These are phyloP conservation scores for Bruguiera gymnorhiza DNA, from an alignment of 345 rosid species.

Conservation along the genomic window DNA sequence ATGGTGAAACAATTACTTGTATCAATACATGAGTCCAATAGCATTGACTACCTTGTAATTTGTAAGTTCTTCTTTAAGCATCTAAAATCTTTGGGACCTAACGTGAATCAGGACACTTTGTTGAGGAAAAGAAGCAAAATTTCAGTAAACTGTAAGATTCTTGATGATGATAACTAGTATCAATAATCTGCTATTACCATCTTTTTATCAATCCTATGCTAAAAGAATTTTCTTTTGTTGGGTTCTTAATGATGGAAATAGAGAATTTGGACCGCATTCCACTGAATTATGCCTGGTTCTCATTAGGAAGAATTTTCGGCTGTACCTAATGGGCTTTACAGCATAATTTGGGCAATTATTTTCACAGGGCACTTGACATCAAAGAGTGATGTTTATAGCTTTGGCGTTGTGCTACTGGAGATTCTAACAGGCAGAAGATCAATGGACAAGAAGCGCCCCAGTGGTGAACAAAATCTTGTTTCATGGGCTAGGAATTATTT, in stretches of 20 bases:
- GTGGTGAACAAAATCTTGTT: slow-evolving; percentile 33
- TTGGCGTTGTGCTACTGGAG: slow-evolving; percentile 32
- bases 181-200: too few species aligned
- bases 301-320: too few species aligned
- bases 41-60: neutral
- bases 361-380: slow-evolving; percentile 33
- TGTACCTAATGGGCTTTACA: too few species aligned
- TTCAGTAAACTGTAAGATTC: neutral
- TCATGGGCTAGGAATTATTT: slow-evolving; percentile 32
- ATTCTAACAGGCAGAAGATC: slow-evolving; percentile 37
- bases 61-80: neutral
- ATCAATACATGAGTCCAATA: too few species aligned
- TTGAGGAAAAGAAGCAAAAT: too few species aligned
- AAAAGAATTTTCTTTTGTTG: too few species aligned
- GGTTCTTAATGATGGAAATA: too few species aligned
- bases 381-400: slow-evolving; percentile 35
- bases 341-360: neutral
- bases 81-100: neutral
- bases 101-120: neutral
- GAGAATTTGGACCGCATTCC: too few species aligned
- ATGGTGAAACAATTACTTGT: neutral
- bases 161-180: neutral
- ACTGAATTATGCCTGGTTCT: too few species aligned
- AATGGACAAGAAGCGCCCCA: slow-evolving; percentile 34
- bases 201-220: too few species aligned